Evolutionary conservation across 108 stramenopile genomes (phyloP).

Genomic region (Craspedostauros australis): DNA sequence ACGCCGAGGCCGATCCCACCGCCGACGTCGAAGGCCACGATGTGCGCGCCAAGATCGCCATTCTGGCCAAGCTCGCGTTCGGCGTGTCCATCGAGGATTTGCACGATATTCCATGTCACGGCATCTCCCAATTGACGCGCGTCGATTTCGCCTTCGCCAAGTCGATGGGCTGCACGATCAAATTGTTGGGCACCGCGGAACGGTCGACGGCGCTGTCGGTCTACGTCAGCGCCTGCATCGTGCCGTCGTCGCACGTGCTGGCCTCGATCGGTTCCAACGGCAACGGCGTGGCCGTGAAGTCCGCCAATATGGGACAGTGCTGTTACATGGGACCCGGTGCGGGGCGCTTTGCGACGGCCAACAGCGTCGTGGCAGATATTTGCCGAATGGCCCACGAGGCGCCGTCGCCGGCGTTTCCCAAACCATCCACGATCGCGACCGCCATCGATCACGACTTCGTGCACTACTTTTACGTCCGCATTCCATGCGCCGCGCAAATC

Average conservation of each 20-base stretch:
- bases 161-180: slow-evolving; percentile 82
- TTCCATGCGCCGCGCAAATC: slow-evolving; percentile 69
- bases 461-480: slow-evolving; percentile 78
- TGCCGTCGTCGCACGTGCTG: slow-evolving; percentile 52
- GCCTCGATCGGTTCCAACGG: slow-evolving; percentile 60
- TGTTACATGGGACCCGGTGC: slow-evolving; percentile 83
- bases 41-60: slow-evolving; percentile 86
- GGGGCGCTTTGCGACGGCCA: slow-evolving; percentile 92
- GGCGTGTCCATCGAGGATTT: slow-evolving; percentile 60
- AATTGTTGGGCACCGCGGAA: slow-evolving; percentile 83
- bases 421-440: slow-evolving; percentile 32
- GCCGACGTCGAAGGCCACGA: slow-evolving; percentile 90
- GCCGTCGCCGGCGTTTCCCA: slow-evolving; percentile 18
- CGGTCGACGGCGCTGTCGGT: slow-evolving; percentile 67
- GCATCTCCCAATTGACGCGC: slow-evolving; percentile 64
- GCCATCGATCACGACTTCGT: slow-evolving; percentile 68
- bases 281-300: slow-evolving; percentile 71
- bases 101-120: slow-evolving; percentile 61
- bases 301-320: slow-evolving; percentile 65
- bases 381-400: slow-evolving; percentile 62
- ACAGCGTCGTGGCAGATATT: slow-evolving; percentile 89
- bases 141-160: slow-evolving; percentile 87
- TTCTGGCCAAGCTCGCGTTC: slow-evolving; percentile 86
- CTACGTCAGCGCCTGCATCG: slow-evolving; percentile 78
- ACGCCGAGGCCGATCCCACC: slow-evolving; percentile 72